Conservation (phyloP, 1,284 basidiomycete genomes). For the Pseudozyma pruni region DNA sequence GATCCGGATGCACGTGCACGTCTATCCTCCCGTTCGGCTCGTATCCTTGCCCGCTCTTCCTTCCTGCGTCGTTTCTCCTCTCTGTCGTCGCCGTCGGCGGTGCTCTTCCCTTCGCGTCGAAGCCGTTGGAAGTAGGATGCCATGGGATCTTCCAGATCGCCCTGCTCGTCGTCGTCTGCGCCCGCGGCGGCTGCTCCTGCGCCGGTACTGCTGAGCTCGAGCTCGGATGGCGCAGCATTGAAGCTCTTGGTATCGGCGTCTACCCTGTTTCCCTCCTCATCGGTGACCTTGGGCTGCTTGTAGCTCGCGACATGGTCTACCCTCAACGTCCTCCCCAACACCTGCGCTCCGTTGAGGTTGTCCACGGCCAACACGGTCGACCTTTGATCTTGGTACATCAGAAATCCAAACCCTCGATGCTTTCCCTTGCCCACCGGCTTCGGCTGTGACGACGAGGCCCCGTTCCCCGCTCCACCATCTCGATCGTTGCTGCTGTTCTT, state of each 20-base stretch:
- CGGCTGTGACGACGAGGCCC: not conserved
- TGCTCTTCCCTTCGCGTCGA: constrained; percentile 33
- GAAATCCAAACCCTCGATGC: constrained; percentile 86
- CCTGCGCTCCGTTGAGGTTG: constrained; percentile 93
- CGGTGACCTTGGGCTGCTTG: constrained; percentile 80
- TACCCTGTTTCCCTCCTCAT: constrained; percentile 85
- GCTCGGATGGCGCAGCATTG: constrained; percentile 55
- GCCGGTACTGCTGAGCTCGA: constrained; percentile 10
- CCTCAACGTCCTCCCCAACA: constrained; percentile 84
- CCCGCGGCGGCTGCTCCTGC: constrained; percentile 14
- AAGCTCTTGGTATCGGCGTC: constrained; percentile 75
- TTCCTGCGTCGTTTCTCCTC: constrained; percentile 52
- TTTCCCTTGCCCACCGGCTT: constrained; percentile 25
- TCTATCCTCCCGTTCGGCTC: constrained; percentile 29
- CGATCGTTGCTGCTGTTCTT: constrained; percentile 3
- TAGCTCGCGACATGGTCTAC: constrained; percentile 94
- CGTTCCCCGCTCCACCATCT: no score
- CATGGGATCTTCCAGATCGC: constrained; percentile 98
- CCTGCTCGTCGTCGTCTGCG: constrained; percentile 68
- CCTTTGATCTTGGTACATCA: constrained; percentile 99
- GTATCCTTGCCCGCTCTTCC: constrained; percentile 54
- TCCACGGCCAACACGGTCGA: constrained; percentile 96
- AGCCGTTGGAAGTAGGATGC: constrained; percentile 76
- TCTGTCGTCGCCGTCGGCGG: constrained; percentile 27
- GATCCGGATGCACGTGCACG: constrained; percentile 1